These are phyloP conservation scores for Lyophyllum semitale DNA, from an alignment of 768 basidiomycete genomes.

Conservation along the genomic window DNA sequence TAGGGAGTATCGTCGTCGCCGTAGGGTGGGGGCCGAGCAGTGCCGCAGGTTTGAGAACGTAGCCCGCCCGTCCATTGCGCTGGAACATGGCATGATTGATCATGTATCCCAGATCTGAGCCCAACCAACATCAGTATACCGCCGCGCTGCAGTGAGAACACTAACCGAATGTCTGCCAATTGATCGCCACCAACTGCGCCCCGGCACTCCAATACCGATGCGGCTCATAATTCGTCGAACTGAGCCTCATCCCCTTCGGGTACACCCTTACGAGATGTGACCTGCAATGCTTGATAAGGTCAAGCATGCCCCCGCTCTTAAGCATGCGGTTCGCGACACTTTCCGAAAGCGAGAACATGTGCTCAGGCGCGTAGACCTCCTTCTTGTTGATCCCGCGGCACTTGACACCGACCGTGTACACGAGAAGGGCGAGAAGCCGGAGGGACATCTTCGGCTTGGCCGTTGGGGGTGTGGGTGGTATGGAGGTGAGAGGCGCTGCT, in stretches of 20 bases:
- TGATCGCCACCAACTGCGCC: slow-evolving; percentile 89
- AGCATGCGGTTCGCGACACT: slow-evolving; percentile 76
- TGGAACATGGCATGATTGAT: slow-evolving; percentile 98
- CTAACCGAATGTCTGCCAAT: slow-evolving; percentile 95
- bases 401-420: slow-evolving; percentile 97
- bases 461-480: slow-evolving; percentile 16
- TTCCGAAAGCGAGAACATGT: slow-evolving; percentile 94
- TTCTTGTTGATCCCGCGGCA: slow-evolving; percentile 92
- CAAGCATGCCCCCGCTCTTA: slow-evolving; percentile 38
- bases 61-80: slow-evolving; percentile 86
- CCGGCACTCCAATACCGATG: slow-evolving; percentile 92
- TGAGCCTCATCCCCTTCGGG: slow-evolving; percentile 82
- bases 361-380: slow-evolving; percentile 80
- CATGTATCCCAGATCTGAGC: slow-evolving; percentile 81
- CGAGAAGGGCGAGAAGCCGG: slow-evolving; percentile 74
- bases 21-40: slow-evolving; percentile 48
- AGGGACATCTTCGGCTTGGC: slow-evolving; percentile 74
- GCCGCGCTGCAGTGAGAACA: slow-evolving; percentile 8
- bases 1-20: neutral
- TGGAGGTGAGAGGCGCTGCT: slow-evolving; percentile 1
- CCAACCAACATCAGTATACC: slow-evolving; percentile 1
- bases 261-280: slow-evolving; percentile 87
- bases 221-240: slow-evolving; percentile 88
- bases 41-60: slow-evolving; percentile 85
- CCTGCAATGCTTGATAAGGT: slow-evolving; percentile 86